These are phyloP conservation scores for Ramalina intermedia DNA, from an alignment of 495 filamentous ascomycete genomes.

Conservation along the genomic window DNA sequence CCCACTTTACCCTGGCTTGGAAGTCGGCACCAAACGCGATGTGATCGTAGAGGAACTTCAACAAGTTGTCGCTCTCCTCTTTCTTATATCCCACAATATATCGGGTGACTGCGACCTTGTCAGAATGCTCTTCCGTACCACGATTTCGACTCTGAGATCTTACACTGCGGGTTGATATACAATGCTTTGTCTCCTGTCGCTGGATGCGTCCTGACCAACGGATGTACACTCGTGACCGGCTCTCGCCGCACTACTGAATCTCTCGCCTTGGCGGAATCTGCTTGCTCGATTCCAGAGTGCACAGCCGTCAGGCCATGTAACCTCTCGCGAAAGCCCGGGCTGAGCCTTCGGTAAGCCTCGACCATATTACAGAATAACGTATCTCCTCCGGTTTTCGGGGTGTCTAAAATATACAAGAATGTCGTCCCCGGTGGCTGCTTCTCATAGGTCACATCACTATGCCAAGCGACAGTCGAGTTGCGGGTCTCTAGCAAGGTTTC, in stretches of 20 bases:
- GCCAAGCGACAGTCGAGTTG: conserved; percentile 62
- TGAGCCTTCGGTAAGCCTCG: conserved; percentile 66
- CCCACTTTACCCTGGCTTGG: conserved; percentile 78
- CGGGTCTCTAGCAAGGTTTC: conserved; percentile 47
- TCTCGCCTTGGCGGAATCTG: conserved; percentile 35
- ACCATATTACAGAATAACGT: conserved; percentile 61
- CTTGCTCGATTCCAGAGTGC: conserved; percentile 62
- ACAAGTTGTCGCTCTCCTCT: conserved; percentile 61
- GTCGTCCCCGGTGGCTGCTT: conserved; percentile 74
- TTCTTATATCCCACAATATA: conserved; percentile 61
- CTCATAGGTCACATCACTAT: conserved; percentile 75
- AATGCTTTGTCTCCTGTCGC: conserved; percentile 75
- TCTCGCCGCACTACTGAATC: conserved; percentile 55
- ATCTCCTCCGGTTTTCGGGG: conserved; percentile 62
- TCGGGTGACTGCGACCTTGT: conserved; percentile 41
- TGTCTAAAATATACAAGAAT: conserved; percentile 67
- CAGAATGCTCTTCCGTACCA: background rate
- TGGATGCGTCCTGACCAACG: conserved; percentile 67
- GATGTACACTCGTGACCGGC: conserved; percentile 57
- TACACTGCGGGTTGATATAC: conserved; percentile 77
- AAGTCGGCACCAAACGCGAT: conserved; percentile 71
- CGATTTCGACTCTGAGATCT: conserved; percentile 19
- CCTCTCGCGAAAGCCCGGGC: conserved; percentile 52
- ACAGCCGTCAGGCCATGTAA: conserved; percentile 65
- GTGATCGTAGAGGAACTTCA: conserved; percentile 85